Conservation (phyloP, 139 green algal genomes). For the Chlorella sp. region DNA sequence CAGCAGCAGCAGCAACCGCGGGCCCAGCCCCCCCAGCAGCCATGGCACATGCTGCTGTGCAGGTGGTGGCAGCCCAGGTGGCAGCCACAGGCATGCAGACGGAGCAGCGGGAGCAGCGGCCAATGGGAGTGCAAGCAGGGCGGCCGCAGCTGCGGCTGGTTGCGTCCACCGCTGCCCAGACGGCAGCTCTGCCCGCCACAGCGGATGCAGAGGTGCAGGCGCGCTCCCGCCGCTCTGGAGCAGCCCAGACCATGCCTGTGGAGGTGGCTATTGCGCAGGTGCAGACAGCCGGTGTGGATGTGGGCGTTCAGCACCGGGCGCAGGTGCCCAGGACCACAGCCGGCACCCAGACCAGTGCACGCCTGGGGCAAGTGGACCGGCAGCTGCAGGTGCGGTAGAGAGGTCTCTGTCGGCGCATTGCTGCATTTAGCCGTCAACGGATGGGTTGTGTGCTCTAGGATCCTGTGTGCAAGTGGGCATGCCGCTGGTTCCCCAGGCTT, state of each 20-base stretch:
- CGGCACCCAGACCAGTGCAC: neutral
- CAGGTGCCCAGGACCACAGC: neutral
- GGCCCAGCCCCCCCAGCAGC: neutral
- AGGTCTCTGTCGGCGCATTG: no score
- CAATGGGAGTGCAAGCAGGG: neutral
- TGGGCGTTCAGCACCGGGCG: neutral
- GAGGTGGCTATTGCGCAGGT: neutral
- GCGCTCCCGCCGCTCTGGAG: no score
- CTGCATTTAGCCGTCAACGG: no score
- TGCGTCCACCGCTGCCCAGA: neutral
- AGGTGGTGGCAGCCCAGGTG: neutral
- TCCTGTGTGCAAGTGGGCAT: no score
- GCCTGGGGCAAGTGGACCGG: neutral
- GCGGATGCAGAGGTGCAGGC: neutral
- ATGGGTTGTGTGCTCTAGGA: no score
- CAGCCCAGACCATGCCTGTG: neutral
- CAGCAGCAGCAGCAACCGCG: neutral
- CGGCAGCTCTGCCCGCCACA: neutral
- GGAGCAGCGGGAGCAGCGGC: neutral
- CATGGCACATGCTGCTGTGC: neutral
- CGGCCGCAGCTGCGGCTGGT: slow-evolving; percentile 7
- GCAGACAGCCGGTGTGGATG: neutral
- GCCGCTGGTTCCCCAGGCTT: no score
- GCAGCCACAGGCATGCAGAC: neutral
- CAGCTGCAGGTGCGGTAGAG: neutral